Conservation (phyloP, 768 basidiomycete genomes). For the Suillus variegatus region DNA sequence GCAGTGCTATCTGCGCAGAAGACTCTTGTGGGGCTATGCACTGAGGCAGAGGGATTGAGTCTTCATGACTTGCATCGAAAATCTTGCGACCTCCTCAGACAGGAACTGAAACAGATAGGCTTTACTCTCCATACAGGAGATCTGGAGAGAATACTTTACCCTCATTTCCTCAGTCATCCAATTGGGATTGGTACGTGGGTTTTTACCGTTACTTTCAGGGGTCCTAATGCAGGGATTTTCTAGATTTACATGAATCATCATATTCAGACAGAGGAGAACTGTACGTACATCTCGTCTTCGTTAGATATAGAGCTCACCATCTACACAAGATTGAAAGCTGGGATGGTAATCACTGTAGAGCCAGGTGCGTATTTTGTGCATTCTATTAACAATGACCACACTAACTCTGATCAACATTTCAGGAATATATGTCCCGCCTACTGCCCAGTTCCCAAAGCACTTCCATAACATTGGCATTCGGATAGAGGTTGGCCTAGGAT, state of each 20-base stretch:
- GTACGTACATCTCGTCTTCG: conserved; percentile 38
- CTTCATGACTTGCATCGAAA: conserved; percentile 77
- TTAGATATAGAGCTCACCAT: conserved; percentile 2
- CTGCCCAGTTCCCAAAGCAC: conserved; percentile 73
- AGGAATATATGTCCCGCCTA: conserved; percentile 89
- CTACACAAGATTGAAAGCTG: conserved; percentile 60
- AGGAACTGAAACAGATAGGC: conserved; percentile 71
- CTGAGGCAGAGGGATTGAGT: conserved; percentile 54
- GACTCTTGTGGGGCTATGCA: conserved; percentile 60
- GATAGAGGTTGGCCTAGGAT: conserved; percentile 63
- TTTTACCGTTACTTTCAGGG: conserved; percentile 4
- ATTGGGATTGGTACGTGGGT: conserved; percentile 76
- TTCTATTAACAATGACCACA: conserved; percentile 1
- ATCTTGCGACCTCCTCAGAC: conserved; percentile 64
- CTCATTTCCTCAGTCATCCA: conserved; percentile 90
- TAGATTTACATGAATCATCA: conserved; percentile 88
- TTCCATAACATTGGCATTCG: conserved; percentile 93
- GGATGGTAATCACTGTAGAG: conserved; percentile 93
- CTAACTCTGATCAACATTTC: conserved; percentile 14
- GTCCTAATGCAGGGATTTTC: conserved; percentile 13
- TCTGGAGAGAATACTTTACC: conserved; percentile 77
- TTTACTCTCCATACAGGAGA: conserved; percentile 48
- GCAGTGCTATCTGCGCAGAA: conserved; percentile 78
- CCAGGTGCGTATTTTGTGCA: conserved; percentile 52
- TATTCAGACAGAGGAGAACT: conserved; percentile 54